Evolutionary conservation across 306 rosid species (phyloP), one percentile per base, ranked within the genome.

Genomic region (Rubus parviflorus): DNA sequence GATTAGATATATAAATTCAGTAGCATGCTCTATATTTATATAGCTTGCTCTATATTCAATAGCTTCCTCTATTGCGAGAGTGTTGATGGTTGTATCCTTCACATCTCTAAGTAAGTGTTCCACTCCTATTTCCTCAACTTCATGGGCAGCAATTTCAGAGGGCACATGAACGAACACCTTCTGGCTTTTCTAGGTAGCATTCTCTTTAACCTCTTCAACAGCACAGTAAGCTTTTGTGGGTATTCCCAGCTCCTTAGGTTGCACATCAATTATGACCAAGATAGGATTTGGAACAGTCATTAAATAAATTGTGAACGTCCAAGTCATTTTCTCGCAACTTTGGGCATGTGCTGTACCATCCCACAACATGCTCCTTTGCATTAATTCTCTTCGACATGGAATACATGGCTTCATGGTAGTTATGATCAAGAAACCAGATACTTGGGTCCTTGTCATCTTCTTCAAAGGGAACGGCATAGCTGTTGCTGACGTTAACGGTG

Each of bases 341-440:
- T 13, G 97, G 97, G 20, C 97, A 96, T 0, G 94, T 90, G 80
- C 94, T 88, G 79, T 92, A 92, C 97, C 97, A 92, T 49, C 97
- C 96, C 53, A 92, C 92, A 8, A 92, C 91, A 23, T 92, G 96
- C 86, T 92, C 92, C 89, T 92, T 92, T 5, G 97, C 96, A 52
- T 92, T 92, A 61, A 90, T 92, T 81, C 97, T 90, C 87, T 92
- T 92, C 43, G 91, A 89, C 97, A 92, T 92, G 57, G 97, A 89
- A 82, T 87, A 92, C 97, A 92, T 90, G 0, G 96, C 77, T 68
- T 92, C 97, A 0, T 92, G 96, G 79, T 92, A 92, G 76, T 92
- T 90, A 83, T 87, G 97, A 75, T 92, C 97, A 66, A 90, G 94
- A 84, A 90, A 90, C 94, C 94, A 92, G 66, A 92, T 92, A 83